Evolutionary conservation across 306 rosid genomes (phyloP), one percentile per base, ranked within the genome.

Genomic region (Canavalia ensiformis): DNA sequence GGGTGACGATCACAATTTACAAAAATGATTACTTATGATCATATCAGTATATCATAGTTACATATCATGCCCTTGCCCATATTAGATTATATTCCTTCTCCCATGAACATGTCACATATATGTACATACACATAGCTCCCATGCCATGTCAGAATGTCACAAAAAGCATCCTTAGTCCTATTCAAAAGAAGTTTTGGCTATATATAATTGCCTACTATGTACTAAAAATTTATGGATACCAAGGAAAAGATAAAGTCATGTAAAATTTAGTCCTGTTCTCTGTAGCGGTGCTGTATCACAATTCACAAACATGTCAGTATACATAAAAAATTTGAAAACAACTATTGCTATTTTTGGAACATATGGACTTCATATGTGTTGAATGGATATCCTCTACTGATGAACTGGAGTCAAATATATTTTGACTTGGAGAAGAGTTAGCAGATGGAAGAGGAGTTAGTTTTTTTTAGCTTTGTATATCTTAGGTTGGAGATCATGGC

Each of bases 381-480:
- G 6, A 62, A 54, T 33, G 56, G 52, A 44, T 63, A 65, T 66
- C 45, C 55, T 35, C 44, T 34, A 76, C 11, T 54, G 28, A 69
- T 76, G 65, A 50, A 31, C 59, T 76, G 18, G 45, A 74, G 54
- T 68, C 47, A 67, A 34, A 6, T 18, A 54, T 66, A 44, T 71
- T 50, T 60, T 60, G 63, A 60, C 37, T 60, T 60, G 65, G 63
- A 72, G 41, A 80, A 51, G 69, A 71, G 73, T 46, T 80, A 6
- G 62, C 45, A 18, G 50, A 74, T 54, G 28, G 52, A 25, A 66
- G 60, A 18, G 65, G 47, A 33, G 9, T 64, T 9, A n/a, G 52
- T 30, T 41, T 81, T 65, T 74, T 64, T 18, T 5, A 46, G 30
- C 52, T 30, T 2, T 60, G 28, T 37, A 42, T 55, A 54, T 45